Base-by-base conservation (phyloP, 345 rosid species). In the Rhodomyrtus tomentosa region DNA sequence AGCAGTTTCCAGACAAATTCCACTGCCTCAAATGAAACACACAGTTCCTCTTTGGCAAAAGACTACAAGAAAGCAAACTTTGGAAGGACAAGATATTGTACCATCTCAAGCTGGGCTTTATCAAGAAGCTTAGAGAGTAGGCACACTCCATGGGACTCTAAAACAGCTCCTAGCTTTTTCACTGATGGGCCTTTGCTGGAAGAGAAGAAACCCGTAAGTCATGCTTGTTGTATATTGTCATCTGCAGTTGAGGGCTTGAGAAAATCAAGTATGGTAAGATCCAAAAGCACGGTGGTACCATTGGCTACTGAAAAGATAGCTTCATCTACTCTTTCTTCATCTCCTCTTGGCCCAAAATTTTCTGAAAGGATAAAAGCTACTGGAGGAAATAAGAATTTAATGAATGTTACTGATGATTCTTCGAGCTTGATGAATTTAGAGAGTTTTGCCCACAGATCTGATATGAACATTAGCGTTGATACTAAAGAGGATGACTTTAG, bases 271-370 rank as follows among this genome's bases (percentile, higher is more conserved):
- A 88, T 85, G 87, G 85, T 85, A 51, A 85, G 91, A 86, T 87
- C 90, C 58, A 83, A 40, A 83, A 89, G 90, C 87, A 88, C 87
- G 83, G 89, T 88, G 51, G 89, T 92, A 87, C 86, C 95, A 50
- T 87, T 87, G 83, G 87, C 96, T 84, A 88, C 91, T 7, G 55
- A 86, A 79, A 87, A 84, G 82, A 76, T 86, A 21, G 62, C 84
- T 59, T 90, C 91, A 38, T 88, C 98, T 49, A 92, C 94, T 84
- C 94, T 91, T 74, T 93, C 95, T 40, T 87, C 93, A 83, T 96
- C 99, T 52, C 99, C 99, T 62, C 95, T 96, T 68, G 98, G 99
- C 86, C 98, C 96, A 32, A 96, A 88, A 86, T 90, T 90, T 84
- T 87, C 90, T 58, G 96, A 89, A 85, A 93, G 93, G 90, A 85